These are phyloP conservation scores for Trichoderma afroharzianum DNA, from an alignment of 2,329 filamentous ascomycete species.

Conservation along the genomic window DNA sequence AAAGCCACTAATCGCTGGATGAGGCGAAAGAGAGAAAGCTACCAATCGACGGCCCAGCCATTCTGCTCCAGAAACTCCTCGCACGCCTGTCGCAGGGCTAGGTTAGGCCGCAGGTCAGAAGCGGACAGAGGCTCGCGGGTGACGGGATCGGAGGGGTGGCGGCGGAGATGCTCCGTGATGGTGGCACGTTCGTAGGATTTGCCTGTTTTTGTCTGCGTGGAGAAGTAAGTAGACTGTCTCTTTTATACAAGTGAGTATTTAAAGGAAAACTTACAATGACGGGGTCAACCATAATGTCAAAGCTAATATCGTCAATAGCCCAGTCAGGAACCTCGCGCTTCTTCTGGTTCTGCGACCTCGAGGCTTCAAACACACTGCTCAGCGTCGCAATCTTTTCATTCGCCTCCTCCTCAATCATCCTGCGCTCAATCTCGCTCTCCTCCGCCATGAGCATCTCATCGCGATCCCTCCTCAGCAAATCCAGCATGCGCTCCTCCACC, in stretches of 20 bases:
- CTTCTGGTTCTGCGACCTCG: conserved; percentile 42
- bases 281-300: conserved; percentile 70
- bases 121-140: conserved; percentile 70
- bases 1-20: no score
- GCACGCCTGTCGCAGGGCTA: conserved; percentile 76
- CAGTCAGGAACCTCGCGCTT: conserved; percentile 68
- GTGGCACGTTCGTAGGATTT: conserved; percentile 86
- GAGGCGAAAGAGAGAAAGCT: conserved; percentile 18
- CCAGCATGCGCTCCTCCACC: conserved; percentile 59
- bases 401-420: conserved; percentile 47
- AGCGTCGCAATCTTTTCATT: conserved; percentile 44
- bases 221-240: background rate
- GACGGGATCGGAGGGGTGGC: conserved; percentile 73
- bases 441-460: conserved; percentile 38
- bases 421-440: conserved; percentile 45
- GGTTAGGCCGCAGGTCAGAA: conserved; percentile 74
- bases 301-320: conserved; percentile 72
- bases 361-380: conserved; percentile 49
- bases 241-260: background rate
- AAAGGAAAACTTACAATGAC: conserved; percentile 44
- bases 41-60: conserved; percentile 93
- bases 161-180: conserved; percentile 79
- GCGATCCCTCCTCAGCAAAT: conserved; percentile 46
- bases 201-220: conserved; percentile 67
- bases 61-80: conserved; percentile 82